A percentile compares a stretch with the other conserved stretches of the same genome.
phyloP scores from a whole-genome alignment of 1,284 basidiomycete species.

The Marasmius tenuissimus region DNA sequence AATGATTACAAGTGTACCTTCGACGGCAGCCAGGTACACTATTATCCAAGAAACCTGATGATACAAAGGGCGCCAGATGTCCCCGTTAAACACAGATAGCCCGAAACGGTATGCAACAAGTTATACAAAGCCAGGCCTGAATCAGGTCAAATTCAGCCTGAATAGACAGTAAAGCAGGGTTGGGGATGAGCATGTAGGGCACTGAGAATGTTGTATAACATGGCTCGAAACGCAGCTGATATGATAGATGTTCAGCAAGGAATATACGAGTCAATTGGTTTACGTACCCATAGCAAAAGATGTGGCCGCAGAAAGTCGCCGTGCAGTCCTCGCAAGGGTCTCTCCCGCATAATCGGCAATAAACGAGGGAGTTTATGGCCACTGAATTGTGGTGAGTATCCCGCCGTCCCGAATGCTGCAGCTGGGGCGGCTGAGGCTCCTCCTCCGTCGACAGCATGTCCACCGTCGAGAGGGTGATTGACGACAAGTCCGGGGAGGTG shows the following conservation, averaged over 20 bases:
- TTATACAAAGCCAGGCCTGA: background rate
- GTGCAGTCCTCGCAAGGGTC: slow-evolving; percentile 47
- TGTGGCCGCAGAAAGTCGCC: slow-evolving; percentile 56
- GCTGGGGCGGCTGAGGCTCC: background rate
- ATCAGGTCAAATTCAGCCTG: slow-evolving; percentile 30
- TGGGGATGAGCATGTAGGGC: slow-evolving; percentile 47
- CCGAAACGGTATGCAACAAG: background rate
- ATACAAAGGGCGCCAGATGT: no score
- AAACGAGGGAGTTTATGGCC: slow-evolving; percentile 28
- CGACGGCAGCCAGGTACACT: no score
- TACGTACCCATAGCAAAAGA: slow-evolving; percentile 54
- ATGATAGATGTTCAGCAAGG: background rate
- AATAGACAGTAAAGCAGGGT: slow-evolving; percentile 53
- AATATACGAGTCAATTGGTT: background rate
- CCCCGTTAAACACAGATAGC: background rate
- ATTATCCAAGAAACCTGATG: no score
- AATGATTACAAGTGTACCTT: no score
- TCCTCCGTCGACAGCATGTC: background rate
- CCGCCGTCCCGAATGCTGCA: background rate
- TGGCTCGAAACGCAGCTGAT: slow-evolving; percentile 49
- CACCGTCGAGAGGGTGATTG: background rate
- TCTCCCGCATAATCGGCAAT: slow-evolving; percentile 44
- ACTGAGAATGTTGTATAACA: slow-evolving; percentile 41
- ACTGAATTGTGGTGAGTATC: background rate
- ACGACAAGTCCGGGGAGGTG: background rate